These are phyloP conservation scores for Astrocystis sublimbata DNA, from an alignment of 495 filamentous ascomycete genomes.

Conservation along the genomic window DNA sequence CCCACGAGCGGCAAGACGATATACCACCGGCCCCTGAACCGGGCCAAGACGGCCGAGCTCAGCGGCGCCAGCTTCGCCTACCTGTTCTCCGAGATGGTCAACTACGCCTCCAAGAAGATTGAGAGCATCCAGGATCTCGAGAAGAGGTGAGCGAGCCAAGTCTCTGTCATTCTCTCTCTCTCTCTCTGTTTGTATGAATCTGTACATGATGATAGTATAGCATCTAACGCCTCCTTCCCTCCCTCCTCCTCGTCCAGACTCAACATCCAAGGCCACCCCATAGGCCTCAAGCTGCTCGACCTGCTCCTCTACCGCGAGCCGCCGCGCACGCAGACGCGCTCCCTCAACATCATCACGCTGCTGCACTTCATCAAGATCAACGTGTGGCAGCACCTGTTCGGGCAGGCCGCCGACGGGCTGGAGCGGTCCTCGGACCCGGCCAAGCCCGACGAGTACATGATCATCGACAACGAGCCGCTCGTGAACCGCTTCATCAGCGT, in stretches of 20 bases:
- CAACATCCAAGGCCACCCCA: constrained; percentile 91
- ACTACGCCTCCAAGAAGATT: constrained; percentile 87
- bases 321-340: constrained; percentile 67
- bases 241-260: too few relatives aligned
- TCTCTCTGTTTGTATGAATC: neutral
- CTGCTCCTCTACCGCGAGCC: constrained; percentile 83
- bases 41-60: constrained; percentile 80
- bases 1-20: constrained; percentile 97
- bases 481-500: constrained; percentile 92
- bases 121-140: constrained; percentile 92
- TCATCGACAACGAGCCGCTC: constrained; percentile 93
- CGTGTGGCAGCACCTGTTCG: constrained; percentile 90
- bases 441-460: constrained; percentile 95
- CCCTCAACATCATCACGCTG: constrained; percentile 84
- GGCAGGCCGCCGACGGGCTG: constrained; percentile 83
- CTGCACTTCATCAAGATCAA: constrained; percentile 92
- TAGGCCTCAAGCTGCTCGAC: constrained; percentile 92
- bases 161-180: neutral
- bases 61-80: constrained; percentile 94
- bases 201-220: neutral
- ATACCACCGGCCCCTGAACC: constrained; percentile 92
- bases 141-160: constrained; percentile 62
- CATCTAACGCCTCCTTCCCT: neutral
- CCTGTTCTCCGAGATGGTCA: constrained; percentile 95
- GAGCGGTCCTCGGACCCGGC: constrained; percentile 81